Base-by-base conservation (phyloP, 768 basidiomycete genomes). In the Roridomyces roridus region DNA sequence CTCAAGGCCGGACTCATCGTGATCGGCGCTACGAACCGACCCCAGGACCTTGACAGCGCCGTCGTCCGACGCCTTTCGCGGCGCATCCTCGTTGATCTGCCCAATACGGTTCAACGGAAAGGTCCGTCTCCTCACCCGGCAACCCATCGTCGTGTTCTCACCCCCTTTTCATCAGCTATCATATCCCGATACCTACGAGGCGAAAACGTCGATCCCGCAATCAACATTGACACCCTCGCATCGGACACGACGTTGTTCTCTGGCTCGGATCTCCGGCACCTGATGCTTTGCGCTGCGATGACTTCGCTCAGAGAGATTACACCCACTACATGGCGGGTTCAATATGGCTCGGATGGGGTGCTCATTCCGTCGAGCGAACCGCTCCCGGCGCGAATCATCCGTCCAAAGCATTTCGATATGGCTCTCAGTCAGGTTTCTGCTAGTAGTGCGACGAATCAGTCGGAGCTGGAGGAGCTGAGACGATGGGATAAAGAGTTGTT, bases 1-100 rank as follows among this genome's bases (percentile, higher is more conserved):
- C 40, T 25, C 25, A 12, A 46, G 8, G 18, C 12, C 14, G 51
- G 51, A 6, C 11, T 53, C 18, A 20, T 53, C 20, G 51, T 53
- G 4, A 20, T 53, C 20, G 51, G 51, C 3, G 51, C 51, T 4
- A 53, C 51, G 15, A 53, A 53, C 18, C 20, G 51, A 42, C 51
- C 51, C 4, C 39, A 47, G 20, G 51, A 53, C 26, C 15, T 53
- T 5, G 51, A 53, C 39, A 37, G 25, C 3, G 51, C 51, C 20
- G 42, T 53, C 20, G 41, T 46, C n/a, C 51, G 51, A 5, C 46
- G 51, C 23, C 26, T 53, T 6, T 28, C 51, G 6, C 18, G 9
- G 14, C 42, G 42, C n/a, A 18, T 53, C 21, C 11, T 53, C 2
- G 26, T 53, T 11, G 42, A 53, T 5, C 18, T 53, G 4, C 51